phyloP scores from a whole-genome alignment of 805 yeast species.

The Myxozyma vanderwaltii region DNA sequence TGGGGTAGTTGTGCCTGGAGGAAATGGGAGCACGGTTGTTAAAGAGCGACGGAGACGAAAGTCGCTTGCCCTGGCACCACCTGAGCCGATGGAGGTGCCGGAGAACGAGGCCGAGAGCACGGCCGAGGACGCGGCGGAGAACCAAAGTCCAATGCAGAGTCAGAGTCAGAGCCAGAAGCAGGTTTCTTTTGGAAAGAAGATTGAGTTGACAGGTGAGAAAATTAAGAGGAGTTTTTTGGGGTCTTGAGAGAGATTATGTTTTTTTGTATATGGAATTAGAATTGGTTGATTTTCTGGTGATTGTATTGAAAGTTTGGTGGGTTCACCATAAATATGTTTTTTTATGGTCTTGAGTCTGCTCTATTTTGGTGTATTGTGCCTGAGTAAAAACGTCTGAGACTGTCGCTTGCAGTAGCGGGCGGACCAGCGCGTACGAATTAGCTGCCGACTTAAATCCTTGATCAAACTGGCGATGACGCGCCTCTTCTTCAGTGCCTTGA shows the following conservation, averaged over 20 bases:
- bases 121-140: conserved; percentile 1
- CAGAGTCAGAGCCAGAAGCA: too few species aligned
- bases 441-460: too few species aligned
- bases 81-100: conserved; percentile 7
- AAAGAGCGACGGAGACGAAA: neutral
- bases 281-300: too few species aligned
- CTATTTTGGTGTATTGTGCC: too few species aligned
- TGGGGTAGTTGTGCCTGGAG: conserved; percentile 17
- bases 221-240: conserved; percentile 5
- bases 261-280: too few species aligned
- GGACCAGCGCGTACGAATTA: too few species aligned
- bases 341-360: too few species aligned
- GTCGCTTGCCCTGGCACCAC: neutral
- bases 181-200: conserved; percentile 9
- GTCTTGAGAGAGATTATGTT: neutral
- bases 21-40: conserved; percentile 1
- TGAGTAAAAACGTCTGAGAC: too few species aligned
- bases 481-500: too few species aligned
- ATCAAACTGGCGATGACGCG: too few species aligned
- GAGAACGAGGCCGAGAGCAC: neutral
- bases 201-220: conserved; percentile 10
- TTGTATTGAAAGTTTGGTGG: neutral
- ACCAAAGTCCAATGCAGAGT: neutral
- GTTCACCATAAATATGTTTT: neutral
- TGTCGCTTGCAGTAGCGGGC: too few species aligned